Evolutionary conservation across 2,329 filamentous ascomycete genomes (phyloP), one percentile per base, ranked within the genome.

Genomic region (Penicillium sp.): DNA sequence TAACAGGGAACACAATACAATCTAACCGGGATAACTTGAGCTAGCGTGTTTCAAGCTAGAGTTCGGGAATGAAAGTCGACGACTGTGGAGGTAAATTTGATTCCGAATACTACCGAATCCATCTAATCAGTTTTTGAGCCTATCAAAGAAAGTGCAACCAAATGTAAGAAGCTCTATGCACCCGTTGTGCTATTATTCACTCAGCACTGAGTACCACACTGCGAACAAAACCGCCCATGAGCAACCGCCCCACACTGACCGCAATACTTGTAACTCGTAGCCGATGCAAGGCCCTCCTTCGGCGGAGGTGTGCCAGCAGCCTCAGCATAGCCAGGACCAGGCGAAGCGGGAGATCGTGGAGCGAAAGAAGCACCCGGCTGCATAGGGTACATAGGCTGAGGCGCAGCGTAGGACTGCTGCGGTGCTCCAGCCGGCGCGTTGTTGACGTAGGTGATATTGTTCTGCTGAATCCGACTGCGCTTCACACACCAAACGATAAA

Each of bases 401-500:
- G 57, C 2, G 57, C 55, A 31, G 48, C 54, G 21, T 59, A 63
- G 3, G 52, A 14, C 21, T 52, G 56, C 8, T 52, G 56, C 14
- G 46, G 46, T n/a, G 52, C 33, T 56, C 39, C 26, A n/a, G 51
- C 48, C 24, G 52, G 44, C 26, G 55, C 19, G 22, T 49, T 39
- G 29, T 56, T 58, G 31, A 54, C 35, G 22, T 57, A 58, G 24
- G 53, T 60, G 45, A 60, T 54, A 13, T 52, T 58, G 4, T 43
- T 53, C 16, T 51, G 48, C n/a, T 24, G 51, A 19, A 35, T 27
- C 19, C 55, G 62, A 31, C 31, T 46, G 49, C 62, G 62, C 49
- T 60, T 61, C 19, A 65, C 55, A 52, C 60, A 62, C 58, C 56
- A 65, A 43, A 65, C 39, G 21, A 63, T 62, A 27, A 63, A 56